Evolutionary conservation across 208 protist genomes (phyloP).

Genomic region (Sergeia podlipaevii): DNA sequence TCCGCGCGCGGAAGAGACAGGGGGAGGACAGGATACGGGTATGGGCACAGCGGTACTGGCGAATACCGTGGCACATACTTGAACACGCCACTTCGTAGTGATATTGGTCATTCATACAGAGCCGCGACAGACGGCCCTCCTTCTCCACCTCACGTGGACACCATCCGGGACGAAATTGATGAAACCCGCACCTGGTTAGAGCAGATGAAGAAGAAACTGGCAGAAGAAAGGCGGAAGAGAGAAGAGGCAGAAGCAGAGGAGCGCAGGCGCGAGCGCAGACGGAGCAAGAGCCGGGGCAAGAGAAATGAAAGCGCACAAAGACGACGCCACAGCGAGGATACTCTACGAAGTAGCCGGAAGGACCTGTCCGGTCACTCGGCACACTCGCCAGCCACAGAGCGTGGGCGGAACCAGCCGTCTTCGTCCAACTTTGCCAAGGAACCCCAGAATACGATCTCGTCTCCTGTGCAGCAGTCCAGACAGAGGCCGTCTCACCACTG

Average conservation of each 20-base stretch:
- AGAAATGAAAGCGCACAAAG: no score
- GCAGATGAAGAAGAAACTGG: constrained; percentile 43
- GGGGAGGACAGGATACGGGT: no score
- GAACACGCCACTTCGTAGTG: constrained; percentile 3
- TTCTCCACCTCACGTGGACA: constrained; percentile 7
- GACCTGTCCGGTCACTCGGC: no score
- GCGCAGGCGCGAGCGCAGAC: background rate
- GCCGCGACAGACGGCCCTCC: background rate
- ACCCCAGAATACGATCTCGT: no score
- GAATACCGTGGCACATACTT: background rate
- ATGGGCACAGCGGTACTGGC: background rate
- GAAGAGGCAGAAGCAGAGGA: constrained; percentile 10
- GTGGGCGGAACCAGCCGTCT: no score
- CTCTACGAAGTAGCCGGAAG: no score
- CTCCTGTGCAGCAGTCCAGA: no score
- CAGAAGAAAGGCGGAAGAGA: constrained; percentile 12
- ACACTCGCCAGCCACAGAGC: no score
- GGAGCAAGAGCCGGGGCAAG: background rate
- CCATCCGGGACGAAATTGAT: constrained; percentile 31
- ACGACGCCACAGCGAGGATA: no score
- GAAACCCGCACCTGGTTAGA: constrained; percentile 48
- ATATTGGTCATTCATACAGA: background rate
- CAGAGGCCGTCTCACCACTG: no score
- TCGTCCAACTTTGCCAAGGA: no score
- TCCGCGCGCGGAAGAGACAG: constrained; percentile 4